Conservation (phyloP, 352 stramenopile species). For the Phytophthora tubulina region DNA sequence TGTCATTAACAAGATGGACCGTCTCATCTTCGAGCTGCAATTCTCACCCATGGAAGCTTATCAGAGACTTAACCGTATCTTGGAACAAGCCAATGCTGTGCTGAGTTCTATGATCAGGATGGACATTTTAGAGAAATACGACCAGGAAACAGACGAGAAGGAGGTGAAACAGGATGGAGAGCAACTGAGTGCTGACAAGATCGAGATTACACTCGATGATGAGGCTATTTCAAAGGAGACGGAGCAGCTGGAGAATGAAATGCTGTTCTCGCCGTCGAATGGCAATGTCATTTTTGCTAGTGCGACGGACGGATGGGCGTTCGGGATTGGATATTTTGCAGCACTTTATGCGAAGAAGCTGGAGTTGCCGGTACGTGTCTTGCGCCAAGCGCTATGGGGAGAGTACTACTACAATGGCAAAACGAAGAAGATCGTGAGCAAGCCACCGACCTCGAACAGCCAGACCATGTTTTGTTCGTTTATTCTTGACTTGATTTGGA, state of each 20-base stretch:
- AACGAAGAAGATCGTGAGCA: conserved; percentile 90
- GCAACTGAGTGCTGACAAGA: conserved; percentile 24
- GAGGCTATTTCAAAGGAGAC: conserved; percentile 77
- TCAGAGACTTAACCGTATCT: conserved; percentile 92
- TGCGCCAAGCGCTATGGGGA: conserved; percentile 92
- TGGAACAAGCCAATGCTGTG: conserved; percentile 92
- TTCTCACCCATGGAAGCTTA: conserved; percentile 93
- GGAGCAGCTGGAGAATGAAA: conserved; percentile 69
- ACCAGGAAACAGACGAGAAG: conserved; percentile 37
- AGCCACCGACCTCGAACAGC: conserved; percentile 73
- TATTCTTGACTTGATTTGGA: conserved; percentile 92
- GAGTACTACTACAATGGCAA: conserved; percentile 93
- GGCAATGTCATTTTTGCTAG: conserved; percentile 96
- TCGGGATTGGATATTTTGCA: conserved; percentile 88
- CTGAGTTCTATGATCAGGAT: conserved; percentile 86
- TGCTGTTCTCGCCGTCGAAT: conserved; percentile 87
- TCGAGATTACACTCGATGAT: conserved; percentile 45
- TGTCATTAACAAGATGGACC: conserved; percentile 98
- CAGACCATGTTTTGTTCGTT: conserved; percentile 94
- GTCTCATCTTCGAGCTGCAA: conserved; percentile 94
- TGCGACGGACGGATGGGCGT: conserved; percentile 93
- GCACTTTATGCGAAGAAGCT: conserved; percentile 79
- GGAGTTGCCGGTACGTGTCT: conserved; percentile 62
- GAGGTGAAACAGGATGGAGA: conserved; percentile 18
- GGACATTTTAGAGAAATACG: conserved; percentile 80